These are phyloP conservation scores for Grosmannia huntii DNA, from an alignment of 2,329 filamentous ascomycete species.

Conservation along the genomic window DNA sequence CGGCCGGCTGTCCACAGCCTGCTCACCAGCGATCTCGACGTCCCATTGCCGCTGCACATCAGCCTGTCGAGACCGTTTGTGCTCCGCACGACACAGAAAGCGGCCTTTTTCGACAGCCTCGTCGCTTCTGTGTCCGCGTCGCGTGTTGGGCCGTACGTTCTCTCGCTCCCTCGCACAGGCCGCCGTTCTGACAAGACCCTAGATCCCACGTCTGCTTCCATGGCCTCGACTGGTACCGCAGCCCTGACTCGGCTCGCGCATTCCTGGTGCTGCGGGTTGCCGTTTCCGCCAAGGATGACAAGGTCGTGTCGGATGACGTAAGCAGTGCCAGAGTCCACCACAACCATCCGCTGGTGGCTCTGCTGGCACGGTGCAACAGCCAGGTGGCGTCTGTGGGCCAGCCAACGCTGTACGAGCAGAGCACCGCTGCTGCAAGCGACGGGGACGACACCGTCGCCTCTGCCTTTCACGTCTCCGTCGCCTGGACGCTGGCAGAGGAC, in stretches of 20 bases:
- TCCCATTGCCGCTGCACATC: constrained; percentile 73
- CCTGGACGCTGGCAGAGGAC: constrained; percentile 58
- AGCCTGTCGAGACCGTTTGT: constrained; percentile 75
- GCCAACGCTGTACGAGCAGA: constrained; percentile 51
- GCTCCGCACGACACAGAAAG: constrained; percentile 59
- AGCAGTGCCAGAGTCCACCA: not conserved
- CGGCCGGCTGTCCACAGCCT: constrained; percentile 45
- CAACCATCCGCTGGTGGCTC: constrained; percentile 41
- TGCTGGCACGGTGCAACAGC: constrained; percentile 57
- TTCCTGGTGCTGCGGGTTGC: constrained; percentile 69
- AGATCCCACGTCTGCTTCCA: constrained; percentile 26
- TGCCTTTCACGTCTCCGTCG: constrained; percentile 80
- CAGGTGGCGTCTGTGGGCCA: constrained; percentile 49
- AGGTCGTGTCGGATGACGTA: constrained; percentile 5
- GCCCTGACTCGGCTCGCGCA: constrained; percentile 53
- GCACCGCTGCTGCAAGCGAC: too few relatives aligned
- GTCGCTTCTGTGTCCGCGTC: constrained; percentile 25
- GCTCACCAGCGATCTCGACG: constrained; percentile 64
- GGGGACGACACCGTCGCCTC: constrained; percentile 7
- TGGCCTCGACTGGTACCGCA: constrained; percentile 36
- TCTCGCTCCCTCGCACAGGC: not conserved
- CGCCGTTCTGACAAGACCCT: not conserved
- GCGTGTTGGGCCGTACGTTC: not conserved
- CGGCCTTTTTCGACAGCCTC: constrained; percentile 50
- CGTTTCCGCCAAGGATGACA: not conserved